phyloP scores from a whole-genome alignment of 805 yeast species.

The Metschnikowia continentalis region DNA sequence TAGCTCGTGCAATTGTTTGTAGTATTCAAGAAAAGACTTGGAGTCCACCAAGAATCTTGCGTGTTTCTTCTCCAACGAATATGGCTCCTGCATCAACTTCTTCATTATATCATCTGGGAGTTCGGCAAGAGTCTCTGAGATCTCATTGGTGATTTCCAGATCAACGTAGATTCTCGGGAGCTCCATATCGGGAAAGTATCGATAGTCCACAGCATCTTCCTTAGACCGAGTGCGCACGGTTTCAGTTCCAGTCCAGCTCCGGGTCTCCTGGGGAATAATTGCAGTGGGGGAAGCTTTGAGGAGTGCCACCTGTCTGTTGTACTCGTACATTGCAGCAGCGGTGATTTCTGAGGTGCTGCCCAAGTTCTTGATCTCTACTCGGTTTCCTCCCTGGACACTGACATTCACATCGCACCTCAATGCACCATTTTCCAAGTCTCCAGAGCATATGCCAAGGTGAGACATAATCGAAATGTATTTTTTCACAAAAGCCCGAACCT shows the following conservation, averaged over 20 bases:
- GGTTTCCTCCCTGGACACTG: slow-evolving; percentile 63
- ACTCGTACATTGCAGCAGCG: slow-evolving; percentile 72
- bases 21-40: slow-evolving; percentile 49
- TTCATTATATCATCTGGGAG: slow-evolving; percentile 59
- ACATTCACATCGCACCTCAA: slow-evolving; percentile 93
- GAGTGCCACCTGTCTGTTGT: slow-evolving; percentile 57
- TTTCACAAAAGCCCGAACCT: slow-evolving; percentile 74
- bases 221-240: slow-evolving; percentile 71
- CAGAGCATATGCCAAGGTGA: slow-evolving; percentile 71
- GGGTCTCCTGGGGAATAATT: slow-evolving; percentile 54
- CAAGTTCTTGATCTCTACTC: slow-evolving; percentile 88
- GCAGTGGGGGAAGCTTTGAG: slow-evolving; percentile 30
- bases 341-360: slow-evolving; percentile 78
- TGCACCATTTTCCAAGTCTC: slow-evolving; percentile 92
- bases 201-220: slow-evolving; percentile 78
- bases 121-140: slow-evolving; percentile 45
- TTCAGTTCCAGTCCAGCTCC: slow-evolving; percentile 84
- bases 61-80: slow-evolving; percentile 60
- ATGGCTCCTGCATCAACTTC: slow-evolving; percentile 46
- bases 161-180: slow-evolving; percentile 56
- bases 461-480: slow-evolving; percentile 73
- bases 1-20: slow-evolving; percentile 31
- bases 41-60: slow-evolving; percentile 64
- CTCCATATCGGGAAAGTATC: slow-evolving; percentile 95
- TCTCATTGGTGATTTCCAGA: slow-evolving; percentile 36